Percentiles rank a stretch among this genome's conserved stretches.
These are phyloP conservation scores for Lecanicillium sp. DNA, from an alignment of 2,329 filamentous ascomycete species.

Conservation along the genomic window DNA sequence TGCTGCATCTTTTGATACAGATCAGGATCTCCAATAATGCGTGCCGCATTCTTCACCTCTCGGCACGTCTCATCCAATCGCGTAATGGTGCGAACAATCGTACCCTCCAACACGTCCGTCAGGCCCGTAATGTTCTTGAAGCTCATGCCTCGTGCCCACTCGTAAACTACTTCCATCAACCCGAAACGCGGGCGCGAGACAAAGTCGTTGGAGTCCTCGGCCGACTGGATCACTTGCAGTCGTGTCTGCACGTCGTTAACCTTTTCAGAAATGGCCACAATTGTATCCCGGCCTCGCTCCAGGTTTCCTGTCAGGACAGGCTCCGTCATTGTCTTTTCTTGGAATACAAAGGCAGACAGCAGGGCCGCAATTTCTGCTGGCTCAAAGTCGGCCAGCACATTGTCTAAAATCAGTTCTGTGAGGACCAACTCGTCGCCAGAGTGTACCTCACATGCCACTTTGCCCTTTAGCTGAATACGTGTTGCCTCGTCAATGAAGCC, in stretches of 20 bases:
- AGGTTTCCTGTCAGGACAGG: slow-evolving; percentile 77
- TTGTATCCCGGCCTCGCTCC: slow-evolving; percentile 73
- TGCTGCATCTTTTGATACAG: slow-evolving; percentile 95
- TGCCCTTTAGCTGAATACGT: slow-evolving; percentile 91
- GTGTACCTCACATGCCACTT: slow-evolving; percentile 96
- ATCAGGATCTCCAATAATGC: slow-evolving; percentile 88
- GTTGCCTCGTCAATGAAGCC: slow-evolving; percentile 82
- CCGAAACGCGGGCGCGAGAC: slow-evolving; percentile 81
- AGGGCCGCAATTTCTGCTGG: slow-evolving; percentile 94
- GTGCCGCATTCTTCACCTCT: slow-evolving; percentile 93
- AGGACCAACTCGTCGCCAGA: slow-evolving; percentile 93
- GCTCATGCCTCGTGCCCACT: slow-evolving; percentile 96
- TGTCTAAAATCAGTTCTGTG: slow-evolving; percentile 93
- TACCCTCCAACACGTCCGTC: slow-evolving; percentile 94
- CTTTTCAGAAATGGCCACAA: slow-evolving; percentile 84
- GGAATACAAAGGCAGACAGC: slow-evolving; percentile 91
- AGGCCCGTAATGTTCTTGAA: slow-evolving; percentile 96
- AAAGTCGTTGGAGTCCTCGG: slow-evolving; percentile 90
- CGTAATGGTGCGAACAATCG: slow-evolving; percentile 92
- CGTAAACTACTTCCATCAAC: slow-evolving; percentile 94
- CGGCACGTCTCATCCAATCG: slow-evolving; percentile 91
- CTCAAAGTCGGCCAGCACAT: slow-evolving; percentile 90
- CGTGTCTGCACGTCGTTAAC: slow-evolving; percentile 84
- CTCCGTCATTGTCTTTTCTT: slow-evolving; percentile 82
- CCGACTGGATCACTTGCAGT: slow-evolving; percentile 84